Evolutionary conservation across 2,329 filamentous ascomycete genomes (phyloP), one percentile per base, ranked within the genome.

Genomic region (Aspergillus pseudoterreus): DNA sequence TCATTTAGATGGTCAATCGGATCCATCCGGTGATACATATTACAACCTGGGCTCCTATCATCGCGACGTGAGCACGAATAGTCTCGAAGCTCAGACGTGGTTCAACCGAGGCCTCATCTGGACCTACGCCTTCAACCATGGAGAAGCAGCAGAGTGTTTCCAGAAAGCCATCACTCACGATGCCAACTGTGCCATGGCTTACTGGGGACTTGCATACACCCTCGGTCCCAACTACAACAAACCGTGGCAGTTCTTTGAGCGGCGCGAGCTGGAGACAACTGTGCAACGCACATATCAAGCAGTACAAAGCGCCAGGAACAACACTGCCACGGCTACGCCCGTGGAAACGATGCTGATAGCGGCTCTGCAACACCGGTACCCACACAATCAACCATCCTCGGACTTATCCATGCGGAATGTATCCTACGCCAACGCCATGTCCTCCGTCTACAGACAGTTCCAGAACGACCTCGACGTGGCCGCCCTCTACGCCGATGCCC

Each of bases 171-270:
- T 72, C 33, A 47, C 54, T 1, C 44, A 65, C 45, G 71, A 74
- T 56, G 57, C 60, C 9, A 51, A 53, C 14, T 74, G 68, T 51
- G 65, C 69, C 1, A 69, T 74, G 62, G 71, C 71, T 6, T 68
- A 72, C 52, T 74, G 71, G 71, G 71, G 71, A 1, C 57, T 73
- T 4, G 69, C 88, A 0, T 91, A 87, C 64, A 76, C 84, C 1
- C 71, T 88, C 0, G 88, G 88, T 0, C 88, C 88, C 3, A 91
- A 92, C 63, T 86, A 88, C 68, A 89, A 92, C 72, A 90, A 91
- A 62, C 84, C 87, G 0, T 91, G 88, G 88, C 79, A 82, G 24
- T 77, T 82, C 21, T 90, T 91, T 57, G 85, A 87, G 49, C 69
- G 77, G 1, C 68, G 73, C 0, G 87, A 91, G 57, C 72, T 86